phyloP scores from a whole-genome alignment of 495 filamentous ascomycete genomes.

The Lasiosphaeria hispida region DNA sequence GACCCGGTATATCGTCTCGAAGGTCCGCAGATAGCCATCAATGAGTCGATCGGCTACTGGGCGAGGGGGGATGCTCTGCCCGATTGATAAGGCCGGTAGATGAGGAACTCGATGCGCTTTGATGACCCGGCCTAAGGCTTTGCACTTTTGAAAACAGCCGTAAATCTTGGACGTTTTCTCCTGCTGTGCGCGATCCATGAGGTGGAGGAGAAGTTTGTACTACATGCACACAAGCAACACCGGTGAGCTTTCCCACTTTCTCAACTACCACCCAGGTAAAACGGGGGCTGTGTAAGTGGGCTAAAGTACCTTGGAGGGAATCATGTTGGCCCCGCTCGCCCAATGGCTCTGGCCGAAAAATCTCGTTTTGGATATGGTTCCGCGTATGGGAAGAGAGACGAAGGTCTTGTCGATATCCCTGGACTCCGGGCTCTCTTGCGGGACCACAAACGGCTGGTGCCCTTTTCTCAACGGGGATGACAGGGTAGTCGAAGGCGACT shows the following conservation, averaged over 20 bases:
- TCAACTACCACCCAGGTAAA: no score
- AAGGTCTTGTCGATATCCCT: neutral
- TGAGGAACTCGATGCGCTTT: constrained; percentile 40
- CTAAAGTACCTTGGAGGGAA: neutral
- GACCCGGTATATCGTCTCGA: constrained; percentile 48
- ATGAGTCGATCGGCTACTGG: constrained; percentile 47
- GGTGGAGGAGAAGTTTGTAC: neutral
- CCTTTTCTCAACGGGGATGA: no score
- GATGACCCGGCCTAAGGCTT: constrained; percentile 27
- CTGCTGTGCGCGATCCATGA: constrained; percentile 22
- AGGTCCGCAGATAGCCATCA: constrained; percentile 43
- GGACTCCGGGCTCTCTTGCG: no score
- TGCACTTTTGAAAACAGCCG: neutral
- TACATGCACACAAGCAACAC: neutral
- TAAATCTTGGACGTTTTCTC: constrained; percentile 1
- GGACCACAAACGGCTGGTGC: no score
- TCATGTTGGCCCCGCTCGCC: neutral
- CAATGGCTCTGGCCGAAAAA: constrained; percentile 11
- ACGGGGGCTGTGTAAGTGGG: no score
- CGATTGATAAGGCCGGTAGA: constrained; percentile 22
- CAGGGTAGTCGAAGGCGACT: neutral
- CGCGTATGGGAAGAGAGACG: constrained; percentile 6
- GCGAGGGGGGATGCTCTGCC: constrained; percentile 29
- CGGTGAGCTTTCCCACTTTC: neutral
- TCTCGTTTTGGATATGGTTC: constrained; percentile 7